phyloP scores from a whole-genome alignment of 495 filamentous ascomycete species.

The Oidiodendron maius region DNA sequence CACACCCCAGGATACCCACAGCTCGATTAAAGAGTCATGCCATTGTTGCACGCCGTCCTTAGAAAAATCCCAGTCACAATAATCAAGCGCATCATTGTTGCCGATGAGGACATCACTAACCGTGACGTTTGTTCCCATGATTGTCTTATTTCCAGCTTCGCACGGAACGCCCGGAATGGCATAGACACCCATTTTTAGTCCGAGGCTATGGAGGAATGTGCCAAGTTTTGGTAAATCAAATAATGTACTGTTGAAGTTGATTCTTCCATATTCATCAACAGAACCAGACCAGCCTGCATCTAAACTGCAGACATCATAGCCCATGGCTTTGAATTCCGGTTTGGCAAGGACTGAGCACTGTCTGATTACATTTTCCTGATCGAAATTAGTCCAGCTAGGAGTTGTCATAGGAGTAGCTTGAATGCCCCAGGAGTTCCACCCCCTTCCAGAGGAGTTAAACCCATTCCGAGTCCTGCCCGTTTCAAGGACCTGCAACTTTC shows the following conservation, averaged over 20 bases:
- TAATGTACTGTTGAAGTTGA: constrained; percentile 18
- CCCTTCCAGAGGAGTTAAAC: constrained; percentile 15
- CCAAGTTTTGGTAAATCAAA: constrained; percentile 21
- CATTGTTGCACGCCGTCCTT: constrained; percentile 24
- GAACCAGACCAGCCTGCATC: constrained; percentile 23
- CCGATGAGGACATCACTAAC: constrained; percentile 22
- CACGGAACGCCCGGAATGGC: constrained; percentile 23
- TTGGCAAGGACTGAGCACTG: constrained; percentile 6
- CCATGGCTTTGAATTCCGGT: neutral
- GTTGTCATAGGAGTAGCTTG: constrained; percentile 7
- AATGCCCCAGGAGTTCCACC: constrained; percentile 22
- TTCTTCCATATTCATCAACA: constrained; percentile 5
- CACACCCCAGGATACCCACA: constrained; percentile 16
- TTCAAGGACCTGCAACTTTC: neutral
- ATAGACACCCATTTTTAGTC: constrained; percentile 25
- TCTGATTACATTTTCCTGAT: constrained; percentile 1
- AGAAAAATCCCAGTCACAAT: constrained; percentile 18
- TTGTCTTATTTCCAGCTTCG: constrained; percentile 19
- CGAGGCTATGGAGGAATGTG: constrained; percentile 20
- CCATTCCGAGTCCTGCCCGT: constrained; percentile 8
- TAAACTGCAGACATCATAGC: constrained; percentile 15
- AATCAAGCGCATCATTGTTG: constrained; percentile 11
- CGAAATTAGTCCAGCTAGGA: neutral
- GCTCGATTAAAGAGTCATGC: constrained; percentile 26
- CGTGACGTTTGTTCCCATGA: constrained; percentile 23